Evolutionary conservation across 495 filamentous ascomycete genomes (phyloP).

Genomic region (Hypoxylon fragiforme): DNA sequence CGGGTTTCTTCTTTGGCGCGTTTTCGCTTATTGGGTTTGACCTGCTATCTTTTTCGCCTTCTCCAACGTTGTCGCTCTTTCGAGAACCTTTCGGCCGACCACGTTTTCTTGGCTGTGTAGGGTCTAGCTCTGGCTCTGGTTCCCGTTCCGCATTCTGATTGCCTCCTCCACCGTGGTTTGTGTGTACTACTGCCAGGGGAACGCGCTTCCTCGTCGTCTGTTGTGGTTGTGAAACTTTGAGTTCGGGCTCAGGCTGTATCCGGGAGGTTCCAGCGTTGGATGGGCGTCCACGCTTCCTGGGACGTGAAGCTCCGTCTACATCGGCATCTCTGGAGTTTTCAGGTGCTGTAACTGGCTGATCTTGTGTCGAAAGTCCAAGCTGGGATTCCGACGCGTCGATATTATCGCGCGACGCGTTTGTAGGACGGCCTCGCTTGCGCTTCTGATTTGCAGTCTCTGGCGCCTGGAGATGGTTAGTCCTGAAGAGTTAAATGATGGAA

Average conservation of each 20-base stretch:
- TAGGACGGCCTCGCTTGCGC: slow-evolving; percentile 46
- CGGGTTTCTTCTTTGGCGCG: slow-evolving; percentile 25
- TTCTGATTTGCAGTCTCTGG: slow-evolving; percentile 42
- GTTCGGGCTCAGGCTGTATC: slow-evolving; percentile 20
- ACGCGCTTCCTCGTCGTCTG: slow-evolving; percentile 12
- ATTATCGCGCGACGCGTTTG: slow-evolving; percentile 43
- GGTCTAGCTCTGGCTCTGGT: not conserved
- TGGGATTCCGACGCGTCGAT: slow-evolving; percentile 41
- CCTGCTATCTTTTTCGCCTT: slow-evolving; percentile 18
- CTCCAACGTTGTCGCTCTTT: slow-evolving; percentile 16
- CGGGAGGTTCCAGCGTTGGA: slow-evolving; percentile 11
- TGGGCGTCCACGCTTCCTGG: slow-evolving; percentile 30
- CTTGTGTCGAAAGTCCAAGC: slow-evolving; percentile 17
- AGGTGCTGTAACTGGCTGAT: slow-evolving; percentile 6
- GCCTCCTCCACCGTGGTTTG: too few species aligned
- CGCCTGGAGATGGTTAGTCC: slow-evolving; percentile 34
- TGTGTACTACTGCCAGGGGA: not conserved
- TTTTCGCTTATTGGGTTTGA: slow-evolving; percentile 3
- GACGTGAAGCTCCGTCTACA: slow-evolving; percentile 16
- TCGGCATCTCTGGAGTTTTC: slow-evolving; percentile 8
- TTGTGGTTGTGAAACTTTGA: slow-evolving; percentile 9
- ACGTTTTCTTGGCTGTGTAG: slow-evolving; percentile 8
- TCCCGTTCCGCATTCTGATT: not conserved
- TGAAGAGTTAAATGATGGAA: not conserved
- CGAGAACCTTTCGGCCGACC: slow-evolving; percentile 12